Evolutionary conservation across 371 early-diverging fungal genomes (phyloP), one percentile per base, ranked within the genome.

Genomic region (Mortierella sp.): DNA sequence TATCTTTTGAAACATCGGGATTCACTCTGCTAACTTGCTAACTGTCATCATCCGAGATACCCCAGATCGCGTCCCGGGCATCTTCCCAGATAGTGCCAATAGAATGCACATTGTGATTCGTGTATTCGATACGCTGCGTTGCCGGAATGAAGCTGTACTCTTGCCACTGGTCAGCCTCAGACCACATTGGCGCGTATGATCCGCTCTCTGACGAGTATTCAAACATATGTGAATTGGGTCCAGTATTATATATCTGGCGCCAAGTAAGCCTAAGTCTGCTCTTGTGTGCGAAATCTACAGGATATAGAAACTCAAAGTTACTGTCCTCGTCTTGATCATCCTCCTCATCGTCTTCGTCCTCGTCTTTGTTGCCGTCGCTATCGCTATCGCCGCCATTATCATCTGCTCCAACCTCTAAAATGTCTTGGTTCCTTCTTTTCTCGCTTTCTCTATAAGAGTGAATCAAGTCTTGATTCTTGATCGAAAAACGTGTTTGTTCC

Each of bases 221-320:
- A 58, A 77, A 72, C 43, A 43, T 1, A 11, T 12, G 58, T 30
- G 2, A 57, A 5, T n/a, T 51, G 37, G 2, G 30, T 5, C 73
- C 73, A 2, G 78, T 78, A 68, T 70, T 70, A 54, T 78, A 78
- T 35, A 70, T 70, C 60, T 78, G 78, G 20, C 73, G 70, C 69
- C 70, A 78, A 0, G 78, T 73, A 24, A 78, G 37, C 20, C 73
- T 14, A 11, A 73, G 37, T 0, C 67, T 49, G 22, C 66, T 55
- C 58, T 66, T 73, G 40, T 78, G 78, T 3, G 66, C 65, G 45
- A 78, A 66, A 5, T 62, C 26, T 51, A 45, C 22, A 16, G 77
- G 72, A 60, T 64, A 75, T 8, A 62, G 55, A 0, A 16, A 49
- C n/a, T 49, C 49, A 12, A 49, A 16, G 5, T 62, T 64, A 37